Percentiles rank a stretch among this genome's conserved stretches.
Evolutionary conservation across 805 yeast genomes (phyloP).

Genomic region (Saccharomycopsis fibuligera): DNA sequence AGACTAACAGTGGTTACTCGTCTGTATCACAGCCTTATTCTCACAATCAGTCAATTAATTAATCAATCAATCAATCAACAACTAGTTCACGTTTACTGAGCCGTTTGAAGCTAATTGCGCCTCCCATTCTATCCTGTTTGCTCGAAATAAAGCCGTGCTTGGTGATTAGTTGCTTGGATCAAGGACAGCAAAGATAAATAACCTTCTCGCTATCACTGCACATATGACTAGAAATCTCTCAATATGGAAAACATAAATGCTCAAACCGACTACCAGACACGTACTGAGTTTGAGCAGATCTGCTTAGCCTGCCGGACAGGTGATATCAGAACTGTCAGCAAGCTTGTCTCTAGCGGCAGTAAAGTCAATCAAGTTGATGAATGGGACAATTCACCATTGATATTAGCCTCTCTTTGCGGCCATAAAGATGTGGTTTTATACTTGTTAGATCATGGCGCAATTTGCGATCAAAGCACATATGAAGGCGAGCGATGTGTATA

Average conservation of each 20-base stretch:
- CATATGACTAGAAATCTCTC: too few relatives aligned
- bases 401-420: constrained; percentile 70
- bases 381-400: constrained; percentile 72
- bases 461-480: constrained; percentile 74
- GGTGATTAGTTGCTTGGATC: too few relatives aligned
- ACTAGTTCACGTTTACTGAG: too few relatives aligned
- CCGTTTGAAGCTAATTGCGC: too few relatives aligned
- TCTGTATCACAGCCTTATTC: too few relatives aligned
- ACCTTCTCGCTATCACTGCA: too few relatives aligned
- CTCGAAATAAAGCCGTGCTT: too few relatives aligned
- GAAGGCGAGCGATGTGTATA: constrained; percentile 75
- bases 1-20: too few relatives aligned
- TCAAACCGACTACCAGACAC: not conserved
- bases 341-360: constrained; percentile 46
- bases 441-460: constrained; percentile 60
- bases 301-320: constrained; percentile 58
- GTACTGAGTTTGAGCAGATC: not conserved
- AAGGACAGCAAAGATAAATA: too few relatives aligned
- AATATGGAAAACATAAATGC: constrained; percentile 19
- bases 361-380: constrained; percentile 47
- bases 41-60: too few relatives aligned
- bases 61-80: too few relatives aligned
- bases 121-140: too few relatives aligned
- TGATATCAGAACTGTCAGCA: constrained; percentile 57
- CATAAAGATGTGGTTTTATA: constrained; percentile 58